These are phyloP conservation scores for Fusarium mundagurra DNA, from an alignment of 2,329 filamentous ascomycete genomes.

Conservation along the genomic window DNA sequence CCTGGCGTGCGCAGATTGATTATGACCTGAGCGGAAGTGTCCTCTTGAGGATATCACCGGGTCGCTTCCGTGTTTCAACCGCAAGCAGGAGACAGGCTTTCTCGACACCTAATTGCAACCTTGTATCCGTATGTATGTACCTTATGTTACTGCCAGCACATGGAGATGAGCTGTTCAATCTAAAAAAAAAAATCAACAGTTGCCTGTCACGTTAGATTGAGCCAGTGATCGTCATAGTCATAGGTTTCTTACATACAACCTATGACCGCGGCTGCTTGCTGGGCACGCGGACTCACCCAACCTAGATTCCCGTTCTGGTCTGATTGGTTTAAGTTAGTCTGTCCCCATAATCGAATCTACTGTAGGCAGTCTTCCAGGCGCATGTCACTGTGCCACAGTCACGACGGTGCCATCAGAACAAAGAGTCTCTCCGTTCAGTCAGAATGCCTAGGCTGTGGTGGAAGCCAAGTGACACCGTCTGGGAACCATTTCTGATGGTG, in stretches of 20 bases:
- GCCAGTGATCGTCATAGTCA: conserved; percentile 11
- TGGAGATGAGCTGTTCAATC: conserved; percentile 13
- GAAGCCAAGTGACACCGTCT: conserved; percentile 17
- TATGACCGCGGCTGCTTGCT: neutral
- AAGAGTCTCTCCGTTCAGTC: neutral
- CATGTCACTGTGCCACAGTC: conserved; percentile 40
- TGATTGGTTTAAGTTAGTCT: conserved; percentile 23
- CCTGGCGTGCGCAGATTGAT: neutral
- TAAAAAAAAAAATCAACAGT: conserved; percentile 10
- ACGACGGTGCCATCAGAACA: conserved; percentile 24
- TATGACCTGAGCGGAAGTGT: conserved; percentile 12
- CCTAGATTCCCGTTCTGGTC: neutral
- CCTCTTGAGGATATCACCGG: conserved; percentile 11
- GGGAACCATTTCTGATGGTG: conserved; percentile 35
- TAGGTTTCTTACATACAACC: neutral
- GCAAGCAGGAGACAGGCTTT: neutral
- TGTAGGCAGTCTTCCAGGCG: conserved; percentile 4
- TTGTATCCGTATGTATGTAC: neutral
- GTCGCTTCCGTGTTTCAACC: conserved; percentile 23
- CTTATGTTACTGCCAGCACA: neutral
- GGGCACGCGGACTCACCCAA: conserved; percentile 5
- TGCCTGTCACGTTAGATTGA: conserved; percentile 9
- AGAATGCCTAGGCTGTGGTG: conserved; percentile 6
- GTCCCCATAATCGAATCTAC: conserved; percentile 11
- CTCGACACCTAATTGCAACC: neutral